A percentile compares a stretch with the other conserved stretches of the same genome.
phyloP scores from a whole-genome alignment of 2,329 filamentous ascomycete genomes.

The Hypoxylon sp. region DNA sequence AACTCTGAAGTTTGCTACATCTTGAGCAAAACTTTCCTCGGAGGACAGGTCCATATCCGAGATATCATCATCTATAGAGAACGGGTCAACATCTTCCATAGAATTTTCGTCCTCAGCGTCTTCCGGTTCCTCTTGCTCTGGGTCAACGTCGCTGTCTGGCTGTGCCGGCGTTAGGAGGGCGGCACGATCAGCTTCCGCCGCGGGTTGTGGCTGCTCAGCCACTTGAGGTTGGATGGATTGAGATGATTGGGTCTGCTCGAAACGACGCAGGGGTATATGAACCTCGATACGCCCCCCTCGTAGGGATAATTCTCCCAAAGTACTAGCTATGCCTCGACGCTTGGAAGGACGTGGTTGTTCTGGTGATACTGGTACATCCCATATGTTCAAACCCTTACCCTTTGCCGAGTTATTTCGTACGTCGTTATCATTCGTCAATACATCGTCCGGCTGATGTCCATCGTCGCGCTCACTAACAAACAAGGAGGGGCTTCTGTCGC shows the following conservation, averaged over 20 bases:
- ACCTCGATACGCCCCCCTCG: neutral
- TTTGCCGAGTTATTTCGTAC: neutral
- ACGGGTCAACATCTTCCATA: constrained; percentile 31
- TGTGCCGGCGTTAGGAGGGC: neutral
- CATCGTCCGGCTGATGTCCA: neutral
- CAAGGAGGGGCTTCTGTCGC: neutral
- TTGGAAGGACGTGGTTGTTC: constrained; percentile 7
- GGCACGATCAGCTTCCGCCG: constrained; percentile 3
- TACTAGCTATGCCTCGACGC: neutral
- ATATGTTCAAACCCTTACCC: constrained; percentile 12
- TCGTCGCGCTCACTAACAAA: neutral
- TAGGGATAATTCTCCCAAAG: neutral
- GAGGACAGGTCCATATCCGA: constrained; percentile 31
- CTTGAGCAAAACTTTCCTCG: constrained; percentile 47
- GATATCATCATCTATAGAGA: constrained; percentile 34
- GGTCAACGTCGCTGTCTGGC: neutral
- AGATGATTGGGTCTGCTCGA: neutral
- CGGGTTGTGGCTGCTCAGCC: neutral
- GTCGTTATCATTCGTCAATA: neutral
- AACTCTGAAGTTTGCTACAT: constrained; percentile 45
- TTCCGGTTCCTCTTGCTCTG: constrained; percentile 9
- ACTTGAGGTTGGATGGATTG: neutral
- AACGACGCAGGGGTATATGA: constrained; percentile 7
- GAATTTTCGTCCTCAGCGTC: constrained; percentile 6
- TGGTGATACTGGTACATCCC: constrained; percentile 35